Evolutionary conservation across 2,329 filamentous ascomycete genomes (phyloP), one percentile per base, ranked within the genome.

Genomic region (Pseudogymnoascus sp.): DNA sequence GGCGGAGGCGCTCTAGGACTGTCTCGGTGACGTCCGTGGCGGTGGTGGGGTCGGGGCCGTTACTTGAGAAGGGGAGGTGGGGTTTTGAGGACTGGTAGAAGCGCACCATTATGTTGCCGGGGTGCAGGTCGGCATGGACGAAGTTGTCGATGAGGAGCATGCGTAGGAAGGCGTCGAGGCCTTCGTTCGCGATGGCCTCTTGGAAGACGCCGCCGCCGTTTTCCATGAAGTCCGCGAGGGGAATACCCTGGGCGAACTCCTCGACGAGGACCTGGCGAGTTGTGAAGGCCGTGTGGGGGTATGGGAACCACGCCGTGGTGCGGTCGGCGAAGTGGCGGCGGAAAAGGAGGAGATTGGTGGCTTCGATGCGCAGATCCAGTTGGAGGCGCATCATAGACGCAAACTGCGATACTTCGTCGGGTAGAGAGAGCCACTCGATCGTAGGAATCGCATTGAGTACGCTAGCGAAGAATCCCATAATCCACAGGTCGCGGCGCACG

Each of bases 341-440:
- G 79, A 99, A 97, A 12, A 88, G 86, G 21, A 88, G 87, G 2
- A 99, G 80, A 70, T 99, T 99, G 38, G 93, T 89, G 1, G 92
- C 89, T 75, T 99, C 95, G 65, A 97, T 97, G 61, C 95, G 88
- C 37, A 99, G 82, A 75, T 99, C 95, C 2, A 99, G 81, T 74
- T 99, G 95, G n/a, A 97, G 80, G 70, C 88, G 88, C 95, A 99
- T 99, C 95, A 99, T 99, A 73, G 96, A 90, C 23, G 93, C 93
- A 72, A 99, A 99, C 71, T 97, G 92, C 12, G 82, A 77, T 2
- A 97, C 95, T 74, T 99, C 95, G 69, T 97, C 93, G 0, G 95
- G 95, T 7, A 99, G 85, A 0, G 93, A 97, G 5, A 99, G 82
- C 95, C 95, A 99, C 75, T 97, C 91, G 72, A 99, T 95, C 0